Base-by-base conservation (phyloP, 768 basidiomycete genomes). In the Boletus rubescentipes region DNA sequence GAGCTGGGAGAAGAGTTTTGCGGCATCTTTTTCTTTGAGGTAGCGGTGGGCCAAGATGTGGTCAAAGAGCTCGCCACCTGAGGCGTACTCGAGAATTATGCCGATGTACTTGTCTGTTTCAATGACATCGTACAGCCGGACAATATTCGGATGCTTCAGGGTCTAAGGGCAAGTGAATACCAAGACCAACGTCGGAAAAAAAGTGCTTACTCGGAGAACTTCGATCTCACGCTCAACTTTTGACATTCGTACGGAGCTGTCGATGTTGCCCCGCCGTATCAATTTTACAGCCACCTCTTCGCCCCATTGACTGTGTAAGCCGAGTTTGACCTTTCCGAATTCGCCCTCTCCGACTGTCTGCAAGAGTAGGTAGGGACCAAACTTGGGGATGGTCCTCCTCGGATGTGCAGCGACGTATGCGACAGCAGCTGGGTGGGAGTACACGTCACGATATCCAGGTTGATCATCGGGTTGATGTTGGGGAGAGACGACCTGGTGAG, bases 101-200 rank as follows among this genome's bases (percentile, higher is more conserved):
- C 97, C 97, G 64, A 99, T 98, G 74, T 98, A 98, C 73, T 97
- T 98, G 78, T 98, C 97, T 1, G 97, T 98, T 71, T 98, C 95
- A 61, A 99, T 97, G 20, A 98, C 95, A 67, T 99, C 97, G 81
- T 96, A 98, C 41, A 98, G 77, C 10, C 94, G 87, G 34, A 98
- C 97, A 72, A 99, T 98, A 71, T 98, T 98, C 0, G 97, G 97
- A 61, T 99, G 97, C 68, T 93, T 93, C 55, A 99, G 81, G 51
- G 83, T 85, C 95, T 98, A 67, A 9, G 62, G 35, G 38, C 7
- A 15, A n/a, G 57, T 67, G 5, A 57, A 30, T n/a, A 44, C 49
- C 41, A 9, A 32, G 47, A 18, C 23, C 30, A 51, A 45, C 16
- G 48, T 42, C 29, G 32, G 18, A 42, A 46, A 57, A 53, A 48